phyloP scores from a whole-genome alignment of 2,329 filamentous ascomycete species.

The Aspergillus pseudoglaucus region DNA sequence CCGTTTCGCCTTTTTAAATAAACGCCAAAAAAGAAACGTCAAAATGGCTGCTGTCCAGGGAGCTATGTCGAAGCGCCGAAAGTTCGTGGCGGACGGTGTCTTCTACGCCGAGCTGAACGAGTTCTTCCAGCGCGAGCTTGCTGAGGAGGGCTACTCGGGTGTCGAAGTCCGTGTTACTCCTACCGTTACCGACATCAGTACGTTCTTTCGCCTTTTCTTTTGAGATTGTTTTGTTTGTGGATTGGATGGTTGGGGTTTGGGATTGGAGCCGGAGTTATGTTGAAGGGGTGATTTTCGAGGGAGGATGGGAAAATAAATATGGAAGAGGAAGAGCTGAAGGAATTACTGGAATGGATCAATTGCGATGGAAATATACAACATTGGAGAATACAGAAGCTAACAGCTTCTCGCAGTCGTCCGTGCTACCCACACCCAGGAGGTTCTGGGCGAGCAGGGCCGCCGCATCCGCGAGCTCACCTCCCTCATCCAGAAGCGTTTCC shows the following conservation, averaged over 20 bases:
- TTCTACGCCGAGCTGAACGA: slow-evolving; percentile 99
- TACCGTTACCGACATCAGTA: slow-evolving; percentile 98
- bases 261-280: too few species aligned
- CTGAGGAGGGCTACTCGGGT: slow-evolving; percentile 99
- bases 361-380: slow-evolving; percentile 3
- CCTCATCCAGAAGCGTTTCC: slow-evolving; percentile 99
- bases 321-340: too few species aligned
- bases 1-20: slow-evolving; percentile 29
- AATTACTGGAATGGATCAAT: neutral
- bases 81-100: slow-evolving; percentile 96
- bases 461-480: slow-evolving; percentile 99
- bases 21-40: slow-evolving; percentile 31
- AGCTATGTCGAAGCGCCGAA: slow-evolving; percentile 48
- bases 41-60: slow-evolving; percentile 47
- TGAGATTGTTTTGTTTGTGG: slow-evolving; percentile 7
- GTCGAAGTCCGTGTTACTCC: slow-evolving; percentile 99
- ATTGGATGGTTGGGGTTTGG: slow-evolving; percentile 3
- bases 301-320: too few species aligned
- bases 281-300: too few species aligned
- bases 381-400: slow-evolving; percentile 24
- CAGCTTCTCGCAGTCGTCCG: slow-evolving; percentile 65
- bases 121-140: slow-evolving; percentile 99
- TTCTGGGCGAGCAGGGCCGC: slow-evolving; percentile 98
- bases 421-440: slow-evolving; percentile 99
- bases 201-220: slow-evolving; percentile 22